phyloP scores from a whole-genome alignment of 2,329 filamentous ascomycete genomes.

The Aspergillus fructus region DNA sequence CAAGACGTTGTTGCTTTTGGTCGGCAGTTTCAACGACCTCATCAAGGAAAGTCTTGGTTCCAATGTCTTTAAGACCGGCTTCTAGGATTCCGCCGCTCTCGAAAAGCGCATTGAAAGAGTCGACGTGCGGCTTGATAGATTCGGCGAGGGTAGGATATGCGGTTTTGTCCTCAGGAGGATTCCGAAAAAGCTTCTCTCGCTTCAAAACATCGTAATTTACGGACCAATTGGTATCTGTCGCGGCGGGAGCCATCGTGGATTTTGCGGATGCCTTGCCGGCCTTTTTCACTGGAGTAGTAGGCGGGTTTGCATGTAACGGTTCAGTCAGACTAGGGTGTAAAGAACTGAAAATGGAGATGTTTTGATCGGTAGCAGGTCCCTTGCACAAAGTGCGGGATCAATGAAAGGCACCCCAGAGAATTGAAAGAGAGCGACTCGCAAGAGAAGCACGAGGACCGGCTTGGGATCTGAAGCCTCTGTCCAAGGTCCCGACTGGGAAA shows the following conservation, averaged over 20 bases:
- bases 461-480: slow-evolving; percentile 22
- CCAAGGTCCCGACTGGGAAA: slow-evolving; percentile 31
- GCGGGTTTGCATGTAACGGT: slow-evolving; percentile 18
- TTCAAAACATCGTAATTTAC: slow-evolving; percentile 82
- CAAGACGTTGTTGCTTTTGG: slow-evolving; percentile 42
- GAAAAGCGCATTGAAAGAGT: slow-evolving; percentile 93
- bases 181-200: slow-evolving; percentile 82
- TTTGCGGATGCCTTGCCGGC: not conserved
- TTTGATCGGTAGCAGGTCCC: not conserved
- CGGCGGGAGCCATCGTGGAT: slow-evolving; percentile 52
- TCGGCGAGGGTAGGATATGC: slow-evolving; percentile 84
- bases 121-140: slow-evolving; percentile 87
- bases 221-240: slow-evolving; percentile 73
- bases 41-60: slow-evolving; percentile 82
- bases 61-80: slow-evolving; percentile 82
- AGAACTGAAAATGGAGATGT: not conserved
- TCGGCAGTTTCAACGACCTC: slow-evolving; percentile 56
- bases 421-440: slow-evolving; percentile 22
- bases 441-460: slow-evolving; percentile 19
- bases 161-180: slow-evolving; percentile 81
- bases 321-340: not conserved
- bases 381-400: not conserved
- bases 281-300: slow-evolving; percentile 3
- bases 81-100: slow-evolving; percentile 69
- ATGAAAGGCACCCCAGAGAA: slow-evolving; percentile 8